Conservation (phyloP, 1,284 basidiomycete genomes). For the Pascua sp. region DNA sequence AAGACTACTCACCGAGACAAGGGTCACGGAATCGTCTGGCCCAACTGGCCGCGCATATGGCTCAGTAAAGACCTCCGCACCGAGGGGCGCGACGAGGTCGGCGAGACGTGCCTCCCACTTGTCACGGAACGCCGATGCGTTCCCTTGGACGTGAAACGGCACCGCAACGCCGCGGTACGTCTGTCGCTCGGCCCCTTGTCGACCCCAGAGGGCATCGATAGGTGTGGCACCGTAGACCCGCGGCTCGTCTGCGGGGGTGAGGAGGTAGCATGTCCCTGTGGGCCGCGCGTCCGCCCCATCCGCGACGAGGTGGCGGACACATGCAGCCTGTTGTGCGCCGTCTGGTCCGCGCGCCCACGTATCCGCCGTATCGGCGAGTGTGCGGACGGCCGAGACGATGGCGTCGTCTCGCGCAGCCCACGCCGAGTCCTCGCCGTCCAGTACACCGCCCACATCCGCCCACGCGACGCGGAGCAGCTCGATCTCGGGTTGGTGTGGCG, state of each 20-base stretch:
- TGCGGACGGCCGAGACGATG: constrained; percentile 6
- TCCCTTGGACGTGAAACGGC: constrained; percentile 26
- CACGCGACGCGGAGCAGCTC: constrained; percentile 36
- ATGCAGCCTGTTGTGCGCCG: constrained; percentile 10
- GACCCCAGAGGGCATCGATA: constrained; percentile 3
- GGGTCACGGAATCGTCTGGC: constrained; percentile 3
- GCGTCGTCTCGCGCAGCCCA: constrained; percentile 13
- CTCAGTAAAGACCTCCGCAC: constrained; percentile 40
- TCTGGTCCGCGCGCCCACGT: constrained; percentile 20
- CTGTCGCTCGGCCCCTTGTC: constrained; percentile 6
- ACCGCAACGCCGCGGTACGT: constrained; percentile 32
- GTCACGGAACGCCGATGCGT: constrained; percentile 21
- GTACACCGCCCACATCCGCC: constrained; percentile 42
- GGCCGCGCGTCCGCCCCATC: constrained; percentile 7
- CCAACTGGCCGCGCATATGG: constrained; percentile 15
- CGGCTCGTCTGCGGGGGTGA: constrained; percentile 14
- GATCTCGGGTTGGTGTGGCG: constrained; percentile 21
- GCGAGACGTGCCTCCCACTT: constrained; percentile 23
- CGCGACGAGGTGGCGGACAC: constrained; percentile 27
- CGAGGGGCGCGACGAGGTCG: constrained; percentile 15
- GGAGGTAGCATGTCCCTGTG: constrained; percentile 27
- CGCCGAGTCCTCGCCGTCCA: constrained; percentile 25
- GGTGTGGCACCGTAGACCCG: constrained; percentile 6
- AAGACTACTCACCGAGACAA: constrained; percentile 29
- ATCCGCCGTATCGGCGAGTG: constrained; percentile 23